phyloP scores from a whole-genome alignment of 345 rosid species.

The Sonneratia alba region DNA sequence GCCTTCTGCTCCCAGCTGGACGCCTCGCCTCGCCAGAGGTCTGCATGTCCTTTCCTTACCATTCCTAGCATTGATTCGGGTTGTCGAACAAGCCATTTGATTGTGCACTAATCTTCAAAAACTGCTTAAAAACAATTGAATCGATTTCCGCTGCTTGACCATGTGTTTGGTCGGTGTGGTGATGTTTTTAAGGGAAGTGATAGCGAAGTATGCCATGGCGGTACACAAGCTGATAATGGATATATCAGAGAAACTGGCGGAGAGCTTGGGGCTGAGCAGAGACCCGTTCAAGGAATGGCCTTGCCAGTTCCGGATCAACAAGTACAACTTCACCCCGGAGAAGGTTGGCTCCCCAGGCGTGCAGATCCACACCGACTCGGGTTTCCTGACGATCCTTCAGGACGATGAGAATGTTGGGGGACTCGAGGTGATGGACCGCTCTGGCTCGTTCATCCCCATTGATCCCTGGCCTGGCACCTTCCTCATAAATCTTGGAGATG shows the following conservation, averaged over 20 bases:
- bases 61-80: too few species aligned
- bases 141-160: too few species aligned
- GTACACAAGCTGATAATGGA: constrained; percentile 39
- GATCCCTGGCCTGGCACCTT: constrained; percentile 61
- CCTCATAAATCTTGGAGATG: constrained; percentile 70
- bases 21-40: constrained; percentile 67
- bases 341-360: constrained; percentile 58
- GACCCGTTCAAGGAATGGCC: constrained; percentile 53
- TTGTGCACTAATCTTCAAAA: too few species aligned
- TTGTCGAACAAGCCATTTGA: background rate
- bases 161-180: too few species aligned
- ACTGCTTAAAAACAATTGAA: too few species aligned
- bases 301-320: constrained; percentile 78
- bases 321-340: constrained; percentile 60
- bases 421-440: constrained; percentile 55
- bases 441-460: constrained; percentile 38
- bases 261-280: constrained; percentile 36
- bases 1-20: constrained; percentile 58
- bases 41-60: background rate
- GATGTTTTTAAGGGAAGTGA: constrained; percentile 34
- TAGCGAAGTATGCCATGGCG: constrained; percentile 50
- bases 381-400: constrained; percentile 68
- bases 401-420: constrained; percentile 72
- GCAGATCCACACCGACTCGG: constrained; percentile 68
- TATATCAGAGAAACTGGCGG: constrained; percentile 42